A percentile compares a stretch with the other conserved stretches of the same genome.
Evolutionary conservation across 2,329 filamentous ascomycete species (phyloP).

Genomic region (Lachnellula subtilissima): DNA sequence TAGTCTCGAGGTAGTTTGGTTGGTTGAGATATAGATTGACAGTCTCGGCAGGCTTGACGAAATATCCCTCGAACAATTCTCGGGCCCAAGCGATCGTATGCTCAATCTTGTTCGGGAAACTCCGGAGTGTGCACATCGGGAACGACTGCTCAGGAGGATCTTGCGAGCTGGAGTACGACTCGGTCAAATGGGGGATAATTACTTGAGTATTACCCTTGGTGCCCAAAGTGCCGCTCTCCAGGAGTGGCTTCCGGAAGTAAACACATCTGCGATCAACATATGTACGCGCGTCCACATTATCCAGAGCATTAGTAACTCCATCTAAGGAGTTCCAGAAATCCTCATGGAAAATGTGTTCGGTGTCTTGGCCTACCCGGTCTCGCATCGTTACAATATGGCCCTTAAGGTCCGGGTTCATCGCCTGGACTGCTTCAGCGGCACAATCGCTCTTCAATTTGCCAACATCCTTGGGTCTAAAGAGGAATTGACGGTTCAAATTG

Average conservation of each 20-base stretch:
- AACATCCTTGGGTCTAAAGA: conserved; percentile 91
- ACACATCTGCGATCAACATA: conserved; percentile 96
- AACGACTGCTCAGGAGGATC: conserved; percentile 98
- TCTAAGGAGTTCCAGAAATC: conserved; percentile 84
- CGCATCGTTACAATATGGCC: conserved; percentile 82
- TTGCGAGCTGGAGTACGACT: conserved; percentile 95
- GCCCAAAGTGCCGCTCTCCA: conserved; percentile 96
- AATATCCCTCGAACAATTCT: conserved; percentile 90
- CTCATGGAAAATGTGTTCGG: conserved; percentile 92
- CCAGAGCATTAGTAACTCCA: conserved; percentile 91
- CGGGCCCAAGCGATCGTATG: conserved; percentile 98
- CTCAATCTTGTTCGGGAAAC: conserved; percentile 97
- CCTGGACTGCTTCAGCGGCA: conserved; percentile 81
- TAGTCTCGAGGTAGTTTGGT: conserved; percentile 81
- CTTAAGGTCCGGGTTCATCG: conserved; percentile 89
- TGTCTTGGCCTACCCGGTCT: conserved; percentile 87
- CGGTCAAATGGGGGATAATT: conserved; percentile 82
- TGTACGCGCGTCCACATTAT: conserved; percentile 94
- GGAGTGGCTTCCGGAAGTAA: conserved; percentile 93
- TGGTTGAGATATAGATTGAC: conserved; percentile 92
- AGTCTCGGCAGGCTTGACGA: conserved; percentile 88
- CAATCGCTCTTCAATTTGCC: conserved; percentile 96
- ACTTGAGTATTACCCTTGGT: conserved; percentile 99
- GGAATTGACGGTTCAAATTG: conserved; percentile 94
- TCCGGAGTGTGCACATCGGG: conserved; percentile 95